Percentiles rank a stretch among this genome's conserved stretches.
phyloP scores from a whole-genome alignment of 2,329 filamentous ascomycete species.

The Colletotrichum musicola region DNA sequence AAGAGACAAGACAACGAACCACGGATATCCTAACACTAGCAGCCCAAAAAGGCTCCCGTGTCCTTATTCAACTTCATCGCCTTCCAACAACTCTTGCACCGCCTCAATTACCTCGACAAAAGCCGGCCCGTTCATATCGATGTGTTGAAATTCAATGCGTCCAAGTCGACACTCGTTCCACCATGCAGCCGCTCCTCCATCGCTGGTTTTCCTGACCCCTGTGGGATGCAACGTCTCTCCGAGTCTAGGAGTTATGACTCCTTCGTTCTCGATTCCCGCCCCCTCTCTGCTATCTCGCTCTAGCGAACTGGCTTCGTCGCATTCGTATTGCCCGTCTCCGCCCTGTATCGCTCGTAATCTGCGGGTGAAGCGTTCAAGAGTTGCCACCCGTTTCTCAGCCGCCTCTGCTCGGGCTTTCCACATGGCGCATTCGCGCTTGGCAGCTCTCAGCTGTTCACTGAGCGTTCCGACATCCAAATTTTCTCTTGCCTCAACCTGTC shows the following conservation, averaged over 20 bases:
- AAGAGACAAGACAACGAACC: not conserved
- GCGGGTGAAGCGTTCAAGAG: constrained; percentile 59
- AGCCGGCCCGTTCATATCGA: constrained; percentile 33
- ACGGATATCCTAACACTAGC: constrained; percentile 18
- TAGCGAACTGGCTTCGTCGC: not conserved
- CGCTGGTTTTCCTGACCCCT: constrained; percentile 22
- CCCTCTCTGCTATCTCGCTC: constrained; percentile 7
- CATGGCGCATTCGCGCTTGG: constrained; percentile 55
- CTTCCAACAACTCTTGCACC: constrained; percentile 46
- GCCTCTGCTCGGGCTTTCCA: constrained; percentile 69
- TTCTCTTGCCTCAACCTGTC: constrained; percentile 59
- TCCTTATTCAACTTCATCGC: constrained; percentile 40
- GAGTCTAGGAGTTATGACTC: constrained; percentile 14
- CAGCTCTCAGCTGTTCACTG: constrained; percentile 60
- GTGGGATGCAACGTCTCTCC: constrained; percentile 21
- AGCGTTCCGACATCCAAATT: constrained; percentile 59
- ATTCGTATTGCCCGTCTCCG: constrained; percentile 25
- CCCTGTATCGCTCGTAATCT: constrained; percentile 49
- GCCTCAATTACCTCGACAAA: constrained; percentile 48
- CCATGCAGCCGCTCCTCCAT: constrained; percentile 37
- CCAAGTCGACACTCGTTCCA: constrained; percentile 22
- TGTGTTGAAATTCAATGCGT: not conserved
- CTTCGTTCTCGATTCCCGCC: constrained; percentile 22
- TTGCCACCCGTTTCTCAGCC: constrained; percentile 65
- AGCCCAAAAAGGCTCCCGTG: constrained; percentile 5